These are phyloP conservation scores for Phytophthora tentaculata DNA, from an alignment of 352 stramenopile species.

Conservation along the genomic window DNA sequence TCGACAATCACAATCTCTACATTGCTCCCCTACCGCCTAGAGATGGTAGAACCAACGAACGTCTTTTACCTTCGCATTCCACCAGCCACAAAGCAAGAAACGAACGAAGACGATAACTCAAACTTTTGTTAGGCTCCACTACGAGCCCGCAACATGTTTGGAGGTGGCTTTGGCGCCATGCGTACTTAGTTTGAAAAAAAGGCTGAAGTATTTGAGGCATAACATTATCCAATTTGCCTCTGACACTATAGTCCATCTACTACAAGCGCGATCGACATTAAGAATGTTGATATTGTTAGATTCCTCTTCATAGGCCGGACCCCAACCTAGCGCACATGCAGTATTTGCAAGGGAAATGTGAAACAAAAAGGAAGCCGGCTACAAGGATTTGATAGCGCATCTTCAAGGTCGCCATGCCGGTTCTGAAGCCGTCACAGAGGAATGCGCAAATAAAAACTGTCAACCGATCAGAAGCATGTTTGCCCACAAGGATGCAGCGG, in stretches of 20 bases:
- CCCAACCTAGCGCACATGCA: not conserved
- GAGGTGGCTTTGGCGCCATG: too few species aligned
- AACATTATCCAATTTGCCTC: not conserved
- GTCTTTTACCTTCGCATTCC: too few species aligned
- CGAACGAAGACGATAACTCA: too few species aligned
- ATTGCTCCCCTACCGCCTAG: too few species aligned
- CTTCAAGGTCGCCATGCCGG: not conserved
- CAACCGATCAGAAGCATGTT: constrained; percentile 1
- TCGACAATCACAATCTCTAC: too few species aligned
- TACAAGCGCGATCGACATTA: not conserved
- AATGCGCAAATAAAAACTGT: constrained; percentile 2
- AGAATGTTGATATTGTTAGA: not conserved
- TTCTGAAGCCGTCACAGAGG: not conserved
- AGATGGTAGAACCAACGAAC: too few species aligned
- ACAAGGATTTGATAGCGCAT: constrained; percentile 2
- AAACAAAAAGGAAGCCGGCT: not conserved
- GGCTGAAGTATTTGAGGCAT: too few species aligned
- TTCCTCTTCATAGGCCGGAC: not conserved
- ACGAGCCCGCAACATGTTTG: too few species aligned
- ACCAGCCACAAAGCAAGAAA: too few species aligned
- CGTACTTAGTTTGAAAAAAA: too few species aligned
- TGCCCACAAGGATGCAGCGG: constrained; percentile 1
- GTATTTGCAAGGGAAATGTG: not conserved
- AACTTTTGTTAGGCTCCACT: too few species aligned
- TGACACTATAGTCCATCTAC: not conserved